Evolutionary conservation across 345 rosid genomes (phyloP).

Genomic region (Pelargonium nanum): DNA sequence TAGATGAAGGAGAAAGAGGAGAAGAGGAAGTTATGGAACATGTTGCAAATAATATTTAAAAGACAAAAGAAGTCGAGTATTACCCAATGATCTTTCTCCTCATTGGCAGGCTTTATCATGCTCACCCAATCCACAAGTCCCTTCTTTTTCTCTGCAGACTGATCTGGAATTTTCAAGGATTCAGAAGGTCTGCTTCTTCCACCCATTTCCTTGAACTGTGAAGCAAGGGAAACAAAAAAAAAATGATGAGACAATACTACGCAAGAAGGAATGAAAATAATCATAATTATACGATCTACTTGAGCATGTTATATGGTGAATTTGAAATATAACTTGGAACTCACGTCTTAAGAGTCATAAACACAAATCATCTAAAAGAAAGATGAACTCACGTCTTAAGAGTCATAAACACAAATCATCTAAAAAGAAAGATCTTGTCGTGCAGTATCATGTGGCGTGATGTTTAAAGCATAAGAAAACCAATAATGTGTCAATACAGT

Average conservation of each 20-base stretch:
- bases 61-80: neutral
- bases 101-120: conserved; percentile 75
- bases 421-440: too few species aligned
- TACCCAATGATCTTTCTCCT: conserved; percentile 84
- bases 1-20: neutral
- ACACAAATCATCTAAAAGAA: too few species aligned
- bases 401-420: neutral
- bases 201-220: conserved; percentile 92
- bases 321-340: neutral
- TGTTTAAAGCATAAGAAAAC: neutral
- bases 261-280: too few species aligned
- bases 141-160: conserved; percentile 60
- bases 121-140: conserved; percentile 85
- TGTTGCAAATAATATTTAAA: too few species aligned
- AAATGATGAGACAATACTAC: neutral
- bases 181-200: conserved; percentile 59
- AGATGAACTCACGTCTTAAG: neutral
- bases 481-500: neutral
- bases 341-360: neutral
- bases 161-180: conserved; percentile 44
- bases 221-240: conserved; percentile 1
- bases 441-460: neutral
- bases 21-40: neutral
- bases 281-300: neutral
- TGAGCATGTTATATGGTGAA: neutral